phyloP scores from a whole-genome alignment of 768 basidiomycete genomes.

The Russula emetica region DNA sequence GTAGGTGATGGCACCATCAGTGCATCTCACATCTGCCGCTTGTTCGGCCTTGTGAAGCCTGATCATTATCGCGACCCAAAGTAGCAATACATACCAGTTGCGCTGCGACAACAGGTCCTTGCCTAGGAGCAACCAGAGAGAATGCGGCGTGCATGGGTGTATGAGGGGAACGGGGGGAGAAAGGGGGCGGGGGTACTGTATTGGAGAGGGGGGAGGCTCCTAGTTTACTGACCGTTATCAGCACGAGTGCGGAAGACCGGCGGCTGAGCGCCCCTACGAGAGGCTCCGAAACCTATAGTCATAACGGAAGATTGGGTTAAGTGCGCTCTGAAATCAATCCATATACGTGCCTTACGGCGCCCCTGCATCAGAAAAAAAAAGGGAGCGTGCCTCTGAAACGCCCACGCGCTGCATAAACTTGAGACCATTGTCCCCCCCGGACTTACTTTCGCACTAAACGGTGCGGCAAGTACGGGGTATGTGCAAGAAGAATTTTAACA shows the following conservation, averaged over 20 bases:
- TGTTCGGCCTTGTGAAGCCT: neutral
- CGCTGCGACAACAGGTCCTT: no score
- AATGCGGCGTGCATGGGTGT: no score
- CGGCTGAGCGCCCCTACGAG: neutral
- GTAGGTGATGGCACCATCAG: neutral
- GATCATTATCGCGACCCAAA: neutral
- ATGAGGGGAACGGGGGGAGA: no score
- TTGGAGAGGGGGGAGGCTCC: neutral
- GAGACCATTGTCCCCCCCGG: neutral
- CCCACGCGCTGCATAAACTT: neutral
- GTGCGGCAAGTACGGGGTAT: neutral
- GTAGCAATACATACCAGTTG: neutral
- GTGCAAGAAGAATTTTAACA: neutral
- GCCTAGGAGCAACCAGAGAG: no score
- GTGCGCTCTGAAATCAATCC: neutral
- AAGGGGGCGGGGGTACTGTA: no score
- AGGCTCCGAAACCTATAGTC: neutral
- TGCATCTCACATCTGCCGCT: neutral
- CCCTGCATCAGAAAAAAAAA: slow-evolving; percentile 2
- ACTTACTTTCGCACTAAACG: neutral
- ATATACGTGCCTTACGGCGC: neutral
- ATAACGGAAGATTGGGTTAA: neutral
- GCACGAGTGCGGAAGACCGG: neutral
- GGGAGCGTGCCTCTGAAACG: slow-evolving; percentile 1
- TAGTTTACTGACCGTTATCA: neutral